Evolutionary conservation across 2,329 filamentous ascomycete genomes (phyloP).

Genomic region (Alternaria brassicicola): DNA sequence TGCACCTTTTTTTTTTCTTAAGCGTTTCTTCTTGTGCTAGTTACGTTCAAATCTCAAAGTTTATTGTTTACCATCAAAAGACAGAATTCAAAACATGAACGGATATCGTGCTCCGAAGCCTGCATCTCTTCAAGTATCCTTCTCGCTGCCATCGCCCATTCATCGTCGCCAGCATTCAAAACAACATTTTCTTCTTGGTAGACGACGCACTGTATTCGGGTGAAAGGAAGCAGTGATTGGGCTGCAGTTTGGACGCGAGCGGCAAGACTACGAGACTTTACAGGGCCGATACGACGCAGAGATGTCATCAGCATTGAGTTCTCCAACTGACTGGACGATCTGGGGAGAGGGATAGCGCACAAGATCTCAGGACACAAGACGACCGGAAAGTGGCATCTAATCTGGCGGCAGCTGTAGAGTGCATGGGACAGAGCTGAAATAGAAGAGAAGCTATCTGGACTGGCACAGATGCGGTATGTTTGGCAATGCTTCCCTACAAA

Average conservation of each 20-base stretch:
- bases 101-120: neutral
- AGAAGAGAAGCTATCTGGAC: neutral
- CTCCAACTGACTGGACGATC: no score
- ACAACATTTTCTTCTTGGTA: conserved; percentile 18
- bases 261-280: neutral
- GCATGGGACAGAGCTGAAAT: neutral
- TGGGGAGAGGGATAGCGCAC: neutral
- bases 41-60: neutral
- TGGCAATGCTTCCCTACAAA: no score
- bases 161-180: conserved; percentile 11
- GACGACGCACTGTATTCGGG: conserved; percentile 9
- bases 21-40: neutral
- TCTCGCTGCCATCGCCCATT: conserved; percentile 15
- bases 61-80: neutral
- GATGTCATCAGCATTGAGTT: neutral
- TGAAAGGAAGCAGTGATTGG: neutral
- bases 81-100: neutral
- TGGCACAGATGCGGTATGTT: no score
- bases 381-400: conserved; percentile 1
- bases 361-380: neutral
- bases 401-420: neutral
- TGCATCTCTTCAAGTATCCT: conserved; percentile 11
- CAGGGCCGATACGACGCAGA: neutral
- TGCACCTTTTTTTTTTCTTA: neutral
- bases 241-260: neutral